phyloP scores from a whole-genome alignment of 768 basidiomycete genomes.

The Amanita fuliginea region DNA sequence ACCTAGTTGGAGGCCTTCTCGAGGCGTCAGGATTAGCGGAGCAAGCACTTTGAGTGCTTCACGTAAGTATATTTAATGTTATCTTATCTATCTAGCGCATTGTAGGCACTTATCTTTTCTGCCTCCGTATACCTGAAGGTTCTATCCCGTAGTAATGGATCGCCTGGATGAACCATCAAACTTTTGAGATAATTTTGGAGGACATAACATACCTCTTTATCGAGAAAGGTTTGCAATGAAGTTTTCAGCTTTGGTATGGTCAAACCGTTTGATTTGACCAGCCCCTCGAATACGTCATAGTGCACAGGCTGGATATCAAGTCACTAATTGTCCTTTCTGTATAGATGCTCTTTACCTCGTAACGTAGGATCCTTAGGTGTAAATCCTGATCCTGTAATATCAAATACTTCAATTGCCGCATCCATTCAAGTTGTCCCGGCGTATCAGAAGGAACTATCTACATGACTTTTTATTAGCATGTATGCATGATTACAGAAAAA shows the following conservation, averaged over 20 bases:
- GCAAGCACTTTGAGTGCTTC: slow-evolving; percentile 35
- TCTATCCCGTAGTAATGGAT: slow-evolving; percentile 43
- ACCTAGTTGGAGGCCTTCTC: slow-evolving; percentile 88
- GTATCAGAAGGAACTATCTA: background rate
- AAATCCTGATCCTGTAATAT: slow-evolving; percentile 36
- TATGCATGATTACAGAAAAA: no score
- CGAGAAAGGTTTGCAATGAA: slow-evolving; percentile 40
- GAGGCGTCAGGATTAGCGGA: slow-evolving; percentile 82
- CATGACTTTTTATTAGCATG: background rate
- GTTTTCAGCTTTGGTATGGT: slow-evolving; percentile 21
- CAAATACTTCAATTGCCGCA: slow-evolving; percentile 25
- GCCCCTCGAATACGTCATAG: slow-evolving; percentile 38
- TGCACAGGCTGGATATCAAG: slow-evolving; percentile 40
- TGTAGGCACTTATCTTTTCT: slow-evolving; percentile 7
- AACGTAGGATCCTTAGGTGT: slow-evolving; percentile 48
- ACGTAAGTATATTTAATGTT: background rate
- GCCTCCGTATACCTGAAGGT: slow-evolving; percentile 13
- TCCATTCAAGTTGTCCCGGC: slow-evolving; percentile 19
- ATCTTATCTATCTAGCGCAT: background rate
- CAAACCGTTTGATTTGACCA: slow-evolving; percentile 23
- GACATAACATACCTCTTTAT: slow-evolving; percentile 34
- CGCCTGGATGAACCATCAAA: slow-evolving; percentile 22
- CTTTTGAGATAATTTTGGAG: slow-evolving; percentile 1
- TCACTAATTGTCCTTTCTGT: background rate
- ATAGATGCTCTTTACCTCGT: slow-evolving; percentile 35